Evolutionary conservation across 2,329 filamentous ascomycete genomes (phyloP).

Genomic region (Sporothrix euskadiensis): DNA sequence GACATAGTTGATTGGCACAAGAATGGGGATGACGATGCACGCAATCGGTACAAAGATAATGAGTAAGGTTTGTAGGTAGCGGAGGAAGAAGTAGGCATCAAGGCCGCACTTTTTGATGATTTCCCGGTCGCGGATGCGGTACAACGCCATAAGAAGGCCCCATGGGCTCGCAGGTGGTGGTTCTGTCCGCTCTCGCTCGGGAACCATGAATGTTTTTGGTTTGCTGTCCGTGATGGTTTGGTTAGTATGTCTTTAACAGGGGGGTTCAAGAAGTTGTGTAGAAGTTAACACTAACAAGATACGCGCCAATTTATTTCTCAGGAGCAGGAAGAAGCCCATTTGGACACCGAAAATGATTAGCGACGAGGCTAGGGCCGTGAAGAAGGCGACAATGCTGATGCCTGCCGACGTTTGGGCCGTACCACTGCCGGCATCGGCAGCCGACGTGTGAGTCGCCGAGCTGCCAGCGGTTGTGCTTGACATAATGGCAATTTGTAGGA

Average conservation of each 20-base stretch:
- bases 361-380: slow-evolving; percentile 65
- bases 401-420: slow-evolving; percentile 41
- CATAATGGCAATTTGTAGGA: slow-evolving; percentile 23
- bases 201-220: slow-evolving; percentile 82
- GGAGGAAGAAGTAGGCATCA: slow-evolving; percentile 95
- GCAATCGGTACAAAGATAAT: slow-evolving; percentile 89
- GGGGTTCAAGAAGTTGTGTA: neutral
- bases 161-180: slow-evolving; percentile 62
- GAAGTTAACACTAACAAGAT: slow-evolving; percentile 66
- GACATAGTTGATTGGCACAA: slow-evolving; percentile 80
- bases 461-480: slow-evolving; percentile 24
- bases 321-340: slow-evolving; percentile 69
- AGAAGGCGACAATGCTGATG: slow-evolving; percentile 56
- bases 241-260: slow-evolving; percentile 23
- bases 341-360: slow-evolving; percentile 64
- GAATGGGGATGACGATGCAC: slow-evolving; percentile 74
- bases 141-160: slow-evolving; percentile 58
- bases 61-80: slow-evolving; percentile 75
- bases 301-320: slow-evolving; percentile 75
- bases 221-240: slow-evolving; percentile 52
- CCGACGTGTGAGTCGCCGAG: slow-evolving; percentile 26
- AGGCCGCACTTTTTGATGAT: slow-evolving; percentile 94
- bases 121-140: slow-evolving; percentile 71
- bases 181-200: slow-evolving; percentile 79
- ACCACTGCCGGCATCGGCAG: slow-evolving; percentile 29